Evolutionary conservation across 2,329 filamentous ascomycete genomes (phyloP), one percentile per base, ranked within the genome.

Genomic region (Botrytis deweyae): DNA sequence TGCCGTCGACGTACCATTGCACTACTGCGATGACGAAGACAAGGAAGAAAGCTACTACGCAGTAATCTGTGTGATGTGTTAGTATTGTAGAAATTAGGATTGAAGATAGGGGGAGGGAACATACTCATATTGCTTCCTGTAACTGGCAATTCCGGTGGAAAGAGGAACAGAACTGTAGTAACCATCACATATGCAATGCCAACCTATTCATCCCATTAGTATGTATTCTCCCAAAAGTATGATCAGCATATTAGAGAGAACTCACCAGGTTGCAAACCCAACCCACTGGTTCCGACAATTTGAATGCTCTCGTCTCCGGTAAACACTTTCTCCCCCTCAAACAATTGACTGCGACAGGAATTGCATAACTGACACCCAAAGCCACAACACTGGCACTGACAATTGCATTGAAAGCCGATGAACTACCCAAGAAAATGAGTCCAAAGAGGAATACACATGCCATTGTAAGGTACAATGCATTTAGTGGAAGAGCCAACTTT

Each of bases 361-460:
- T 92, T 22, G 88, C 92, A 77, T 94, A 94, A 6, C 90, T 91
- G 7, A 94, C 83, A 18, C 91, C 90, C 0, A 94, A 85, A 1
- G 92, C 88, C 10, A 94, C 91, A 0, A 94, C 92, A 0, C 90
- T 91, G 0, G 91, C 88, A 0, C 90, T 89, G 7, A 92, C 86
- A 77, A 93, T 92, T 25, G 91, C 91, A 70, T 92, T 92, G 82
- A 93, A 93, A 0, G 91, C 91, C 74, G 87, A 89, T 73, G 82
- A 85, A 1, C 90, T 92, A 0, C 71, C 90, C 2, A 93, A 84
- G 81, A 92, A 92, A 74, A 93, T 89, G 72, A 87, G 86, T 0
- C 91, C 91, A 74, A 93, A 92, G 29, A 93, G 84, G 44, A 92
- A 84, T 0, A 92, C 89, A 66, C 90, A 84, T 8, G 80, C 83